Percentiles rank a stretch among this genome's conserved stretches.
These are phyloP conservation scores for Gossypium ekmanianum DNA, from an alignment of 345 rosid genomes.

Conservation along the genomic window DNA sequence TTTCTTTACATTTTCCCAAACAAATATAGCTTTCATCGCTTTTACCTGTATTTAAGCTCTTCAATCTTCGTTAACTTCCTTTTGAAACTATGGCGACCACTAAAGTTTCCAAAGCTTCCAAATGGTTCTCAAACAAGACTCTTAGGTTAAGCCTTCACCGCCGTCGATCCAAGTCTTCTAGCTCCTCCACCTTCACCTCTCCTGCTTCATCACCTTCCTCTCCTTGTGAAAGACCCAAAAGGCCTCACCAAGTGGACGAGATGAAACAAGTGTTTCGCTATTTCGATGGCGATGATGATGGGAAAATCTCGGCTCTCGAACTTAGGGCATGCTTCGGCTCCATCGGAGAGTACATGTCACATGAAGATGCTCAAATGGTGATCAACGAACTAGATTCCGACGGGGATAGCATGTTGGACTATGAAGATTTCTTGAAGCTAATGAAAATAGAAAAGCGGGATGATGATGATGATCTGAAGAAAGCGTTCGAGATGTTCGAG, in stretches of 20 bases:
- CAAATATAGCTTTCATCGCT: background rate
- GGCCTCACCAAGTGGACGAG: constrained; percentile 23
- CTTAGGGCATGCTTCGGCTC: constrained; percentile 66
- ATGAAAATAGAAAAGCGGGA: constrained; percentile 34
- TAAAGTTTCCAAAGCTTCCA: constrained; percentile 23
- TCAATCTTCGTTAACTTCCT: background rate
- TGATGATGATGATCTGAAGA: constrained; percentile 51
- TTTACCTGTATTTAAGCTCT: background rate
- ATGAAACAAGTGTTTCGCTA: constrained; percentile 52
- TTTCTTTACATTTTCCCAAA: background rate
- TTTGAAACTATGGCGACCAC: constrained; percentile 18
- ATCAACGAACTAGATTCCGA: constrained; percentile 61
- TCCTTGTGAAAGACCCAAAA: background rate
- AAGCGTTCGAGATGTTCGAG: constrained; percentile 89
- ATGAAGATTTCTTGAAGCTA: constrained; percentile 58
- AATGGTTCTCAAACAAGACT: constrained; percentile 34
- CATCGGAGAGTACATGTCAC: constrained; percentile 70
- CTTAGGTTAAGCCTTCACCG: constrained; percentile 28
- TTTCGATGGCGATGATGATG: constrained; percentile 70
- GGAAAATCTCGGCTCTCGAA: constrained; percentile 70
- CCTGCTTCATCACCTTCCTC: constrained; percentile 21
- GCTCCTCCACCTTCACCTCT: constrained; percentile 19
- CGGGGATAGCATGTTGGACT: constrained; percentile 62
- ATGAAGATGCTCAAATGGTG: constrained; percentile 52
- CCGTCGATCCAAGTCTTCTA: constrained; percentile 22